Conservation (phyloP, 2,329 filamentous ascomycete species). For the Neocatenulostroma microsporum region DNA sequence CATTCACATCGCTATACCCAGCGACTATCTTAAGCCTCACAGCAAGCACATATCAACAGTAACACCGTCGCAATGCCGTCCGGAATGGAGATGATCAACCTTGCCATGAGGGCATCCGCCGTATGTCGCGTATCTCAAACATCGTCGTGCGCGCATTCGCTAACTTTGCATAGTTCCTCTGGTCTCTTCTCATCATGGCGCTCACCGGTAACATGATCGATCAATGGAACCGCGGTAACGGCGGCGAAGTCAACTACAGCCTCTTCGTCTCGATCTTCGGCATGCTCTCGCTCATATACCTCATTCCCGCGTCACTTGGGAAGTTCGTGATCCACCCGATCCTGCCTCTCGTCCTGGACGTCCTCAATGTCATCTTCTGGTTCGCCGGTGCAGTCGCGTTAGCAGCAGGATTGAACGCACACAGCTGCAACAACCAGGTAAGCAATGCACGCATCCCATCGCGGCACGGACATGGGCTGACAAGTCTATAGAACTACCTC, state of each 20-base stretch:
- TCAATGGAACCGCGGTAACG: slow-evolving; percentile 45
- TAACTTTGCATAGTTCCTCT: slow-evolving; percentile 44
- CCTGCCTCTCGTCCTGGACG: slow-evolving; percentile 51
- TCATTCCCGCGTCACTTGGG: slow-evolving; percentile 50
- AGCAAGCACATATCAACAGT: no score
- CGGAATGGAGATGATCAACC: slow-evolving; percentile 5
- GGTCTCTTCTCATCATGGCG: slow-evolving; percentile 52
- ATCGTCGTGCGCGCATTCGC: not conserved
- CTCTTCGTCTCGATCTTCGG: slow-evolving; percentile 63
- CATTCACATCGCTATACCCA: no score
- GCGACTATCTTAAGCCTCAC: no score
- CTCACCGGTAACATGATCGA: slow-evolving; percentile 57
- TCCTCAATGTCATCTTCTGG: slow-evolving; percentile 56
- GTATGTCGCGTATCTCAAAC: not conserved
- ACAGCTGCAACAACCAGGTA: slow-evolving; percentile 58
- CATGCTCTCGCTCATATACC: slow-evolving; percentile 59
- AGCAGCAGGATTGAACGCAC: slow-evolving; percentile 59
- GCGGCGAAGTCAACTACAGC: slow-evolving; percentile 51
- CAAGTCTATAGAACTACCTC: slow-evolving; percentile 35
- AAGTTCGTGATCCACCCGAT: slow-evolving; percentile 45
- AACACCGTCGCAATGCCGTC: not conserved
- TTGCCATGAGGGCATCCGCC: slow-evolving; percentile 3
- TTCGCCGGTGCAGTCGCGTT: slow-evolving; percentile 64
- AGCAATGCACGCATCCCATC: slow-evolving; percentile 28
- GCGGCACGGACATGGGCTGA: no score